Evolutionary conservation across 345 rosid species (phyloP).

Genomic region (Durio zibethinus): DNA sequence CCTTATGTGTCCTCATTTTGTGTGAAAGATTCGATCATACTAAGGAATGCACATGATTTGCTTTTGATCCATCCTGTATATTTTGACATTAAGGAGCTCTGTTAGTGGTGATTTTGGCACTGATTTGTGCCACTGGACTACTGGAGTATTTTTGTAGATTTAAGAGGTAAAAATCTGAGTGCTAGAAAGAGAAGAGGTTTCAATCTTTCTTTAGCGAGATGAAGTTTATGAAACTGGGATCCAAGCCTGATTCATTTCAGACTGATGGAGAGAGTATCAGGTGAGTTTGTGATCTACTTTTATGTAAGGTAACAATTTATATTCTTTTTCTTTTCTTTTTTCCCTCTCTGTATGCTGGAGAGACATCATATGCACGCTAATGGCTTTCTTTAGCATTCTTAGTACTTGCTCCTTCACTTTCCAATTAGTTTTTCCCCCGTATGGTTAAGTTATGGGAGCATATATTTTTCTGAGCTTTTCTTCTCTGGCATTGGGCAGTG

Average conservation of each 20-base stretch:
- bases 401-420: not conserved
- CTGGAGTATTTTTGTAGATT: conserved; percentile 19
- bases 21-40: conserved; percentile 36
- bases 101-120: conserved; percentile 12
- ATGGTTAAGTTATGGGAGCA: not conserved
- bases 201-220: conserved; percentile 32
- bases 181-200: conserved; percentile 11
- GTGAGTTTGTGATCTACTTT: conserved; percentile 39
- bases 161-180: conserved; percentile 6
- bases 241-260: conserved; percentile 82
- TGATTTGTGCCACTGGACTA: not conserved
- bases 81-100: conserved; percentile 3
- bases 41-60: conserved; percentile 22
- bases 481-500: not conserved
- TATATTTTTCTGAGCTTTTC: not conserved
- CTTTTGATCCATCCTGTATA: conserved; percentile 17
- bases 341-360: not conserved
- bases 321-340: not conserved
- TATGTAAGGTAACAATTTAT: not conserved
- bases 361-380: not conserved
- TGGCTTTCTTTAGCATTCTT: not conserved
- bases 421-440: not conserved
- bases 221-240: conserved; percentile 95
- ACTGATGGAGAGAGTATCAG: conserved; percentile 55
- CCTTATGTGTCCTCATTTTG: conserved; percentile 26